Base-by-base conservation (phyloP, 1,284 basidiomycete species). In the Malassezia cuniculi region DNA sequence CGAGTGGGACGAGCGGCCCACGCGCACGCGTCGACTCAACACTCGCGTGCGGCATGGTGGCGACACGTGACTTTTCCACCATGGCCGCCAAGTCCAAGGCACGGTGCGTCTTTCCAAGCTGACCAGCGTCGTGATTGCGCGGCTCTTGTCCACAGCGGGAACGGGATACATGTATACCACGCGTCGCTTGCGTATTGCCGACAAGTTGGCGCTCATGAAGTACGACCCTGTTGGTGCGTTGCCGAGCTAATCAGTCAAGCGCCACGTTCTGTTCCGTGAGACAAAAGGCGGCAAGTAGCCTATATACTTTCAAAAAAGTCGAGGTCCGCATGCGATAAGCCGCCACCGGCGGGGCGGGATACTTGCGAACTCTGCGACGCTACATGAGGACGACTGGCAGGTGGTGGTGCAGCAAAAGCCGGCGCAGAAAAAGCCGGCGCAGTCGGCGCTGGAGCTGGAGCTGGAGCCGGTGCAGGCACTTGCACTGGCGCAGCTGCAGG, bases 141-240 rank as follows among this genome's bases (percentile, higher is more conserved):
- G 62, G 14, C 48, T 66, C 32, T 25, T 66, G 18, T 64, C 60
- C 11, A 60, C 60, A 9, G 62, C 62, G 14, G 62, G 62, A 20
- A 62, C 62, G 5, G 60, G 62, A 0, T 64, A 48, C 44, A 52
- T 56, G 41, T 66, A 66, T 50, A 66, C 62, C 21, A 66, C 58
- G 9, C 46, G 52, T 11, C 39, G 62, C 30, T 48, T 52, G 24
- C 50, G 62, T 26, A 46, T 55, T 1, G 51, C 53, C 6, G 60
- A 64, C 15, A 45, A 38, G 33, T 50, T 66, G 24, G 50, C 48
- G 29, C 53, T 63, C 58, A 60, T 60, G 50, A 66, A 66, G 46
- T 66, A 64, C 43, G 62, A 66, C 26, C 62, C 62, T n/a, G 51
- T 52, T 35, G 55, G 62, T 65, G 47, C 38, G 54, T 54, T 36